Evolutionary conservation across 371 early-diverging fungal genomes (phyloP).

Genomic region (Rhizopus stolonifer): DNA sequence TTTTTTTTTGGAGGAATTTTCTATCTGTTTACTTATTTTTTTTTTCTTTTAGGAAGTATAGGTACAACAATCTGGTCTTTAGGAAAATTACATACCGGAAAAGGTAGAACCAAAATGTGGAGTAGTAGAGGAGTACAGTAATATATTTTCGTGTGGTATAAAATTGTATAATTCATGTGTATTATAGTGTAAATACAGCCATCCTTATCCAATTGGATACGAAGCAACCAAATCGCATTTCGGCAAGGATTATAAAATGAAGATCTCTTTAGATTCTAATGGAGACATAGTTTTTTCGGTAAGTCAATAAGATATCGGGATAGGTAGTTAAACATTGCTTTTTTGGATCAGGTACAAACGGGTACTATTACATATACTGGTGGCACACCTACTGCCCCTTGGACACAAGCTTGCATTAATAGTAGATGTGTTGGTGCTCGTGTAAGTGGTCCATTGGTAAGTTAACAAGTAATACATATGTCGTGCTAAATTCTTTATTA

Average conservation of each 20-base stretch:
- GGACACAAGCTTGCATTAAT: constrained; percentile 56
- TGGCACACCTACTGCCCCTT: constrained; percentile 54
- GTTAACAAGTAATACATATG: constrained; percentile 1
- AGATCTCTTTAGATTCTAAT: constrained; percentile 34
- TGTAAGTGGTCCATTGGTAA: constrained; percentile 54
- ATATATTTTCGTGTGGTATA: not conserved
- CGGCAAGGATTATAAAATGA: constrained; percentile 55
- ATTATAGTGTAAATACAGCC: constrained; percentile 52
- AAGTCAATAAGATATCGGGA: no score
- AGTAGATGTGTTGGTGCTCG: constrained; percentile 48
- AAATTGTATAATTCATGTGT: not conserved
- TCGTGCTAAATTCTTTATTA: constrained; percentile 1
- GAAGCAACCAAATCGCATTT: constrained; percentile 55
- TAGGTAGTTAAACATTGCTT: no score
- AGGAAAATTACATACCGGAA: constrained; percentile 34
- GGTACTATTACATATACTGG: constrained; percentile 41
- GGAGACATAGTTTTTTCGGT: constrained; percentile 50
- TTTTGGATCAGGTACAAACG: constrained; percentile 36
- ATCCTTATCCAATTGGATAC: constrained; percentile 60
- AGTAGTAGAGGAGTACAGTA: constrained; percentile 42
- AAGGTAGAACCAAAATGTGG: constrained; percentile 41
- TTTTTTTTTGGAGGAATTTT: no score
- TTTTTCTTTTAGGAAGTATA: constrained; percentile 17
- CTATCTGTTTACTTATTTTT: no score
- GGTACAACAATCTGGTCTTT: constrained; percentile 47